Conservation (phyloP, 441 rosid species). For the Breynia disticha region DNA sequence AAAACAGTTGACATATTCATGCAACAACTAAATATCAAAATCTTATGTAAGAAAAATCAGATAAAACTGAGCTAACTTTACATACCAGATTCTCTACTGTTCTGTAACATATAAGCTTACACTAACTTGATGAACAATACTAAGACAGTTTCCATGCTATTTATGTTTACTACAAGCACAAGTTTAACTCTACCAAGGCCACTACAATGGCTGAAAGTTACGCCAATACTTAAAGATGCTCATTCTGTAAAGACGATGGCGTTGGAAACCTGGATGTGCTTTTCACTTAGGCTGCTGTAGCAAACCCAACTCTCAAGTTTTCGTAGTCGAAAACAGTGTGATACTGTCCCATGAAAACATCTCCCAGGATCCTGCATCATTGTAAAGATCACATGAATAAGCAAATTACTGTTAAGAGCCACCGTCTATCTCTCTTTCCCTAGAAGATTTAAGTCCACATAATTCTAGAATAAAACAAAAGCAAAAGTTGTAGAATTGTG, state of each 20-base stretch:
- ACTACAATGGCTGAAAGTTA: background rate
- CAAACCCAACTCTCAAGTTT: conserved; percentile 61
- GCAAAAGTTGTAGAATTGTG: too few species aligned
- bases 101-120: too few species aligned
- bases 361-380: conserved; percentile 65
- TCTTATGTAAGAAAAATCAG: too few species aligned
- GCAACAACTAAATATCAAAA: too few species aligned
- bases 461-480: too few species aligned
- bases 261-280: background rate
- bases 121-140: background rate
- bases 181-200: background rate
- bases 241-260: background rate
- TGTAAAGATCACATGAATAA: background rate
- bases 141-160: background rate
- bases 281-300: conserved; percentile 45
- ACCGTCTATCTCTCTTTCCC: too few species aligned
- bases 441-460: too few species aligned
- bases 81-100: too few species aligned
- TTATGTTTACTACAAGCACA: background rate
- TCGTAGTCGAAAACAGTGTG: conserved; percentile 86
- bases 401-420: conserved; percentile 12
- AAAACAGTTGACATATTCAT: too few species aligned
- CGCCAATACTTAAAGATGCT: background rate
- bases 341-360: conserved; percentile 67
- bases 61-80: too few species aligned